Conservation (phyloP, 345 rosid species). For the Hypericum androsaemum region DNA sequence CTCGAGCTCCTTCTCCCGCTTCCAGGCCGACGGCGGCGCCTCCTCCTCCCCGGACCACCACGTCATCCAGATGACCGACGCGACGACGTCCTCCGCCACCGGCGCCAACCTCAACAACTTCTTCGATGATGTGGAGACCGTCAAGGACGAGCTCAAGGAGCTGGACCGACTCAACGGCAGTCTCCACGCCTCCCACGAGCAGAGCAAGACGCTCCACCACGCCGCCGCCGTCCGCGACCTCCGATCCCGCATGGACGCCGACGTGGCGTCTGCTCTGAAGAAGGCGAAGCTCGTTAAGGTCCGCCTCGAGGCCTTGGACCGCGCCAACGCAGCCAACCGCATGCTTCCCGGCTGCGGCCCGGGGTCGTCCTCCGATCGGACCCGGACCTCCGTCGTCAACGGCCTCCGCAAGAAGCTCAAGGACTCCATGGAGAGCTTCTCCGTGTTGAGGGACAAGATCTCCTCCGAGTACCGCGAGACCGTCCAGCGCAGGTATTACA, state of each 20-base stretch:
- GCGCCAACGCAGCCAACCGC: slow-evolving; percentile 75
- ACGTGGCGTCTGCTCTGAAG: slow-evolving; percentile 63
- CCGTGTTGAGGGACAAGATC: slow-evolving; percentile 51
- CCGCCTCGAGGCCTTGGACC: slow-evolving; percentile 74
- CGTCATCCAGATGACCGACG: slow-evolving; percentile 34
- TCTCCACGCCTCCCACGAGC: slow-evolving; percentile 72
- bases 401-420: slow-evolving; percentile 89
- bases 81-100: slow-evolving; percentile 22
- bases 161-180: slow-evolving; percentile 48
- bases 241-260: slow-evolving; percentile 71
- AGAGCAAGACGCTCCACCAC: slow-evolving; percentile 78
- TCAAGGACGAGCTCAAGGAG: slow-evolving; percentile 67
- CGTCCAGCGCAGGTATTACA: slow-evolving; percentile 81
- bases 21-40: slow-evolving; percentile 27
- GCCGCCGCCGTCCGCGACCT: slow-evolving; percentile 69
- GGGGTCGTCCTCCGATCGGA: slow-evolving; percentile 86
- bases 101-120: slow-evolving; percentile 76
- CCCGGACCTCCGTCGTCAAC: slow-evolving; percentile 67
- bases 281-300: slow-evolving; percentile 77
- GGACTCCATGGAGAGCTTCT: slow-evolving; percentile 84
- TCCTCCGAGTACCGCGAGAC: slow-evolving; percentile 83
- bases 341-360: slow-evolving; percentile 73
- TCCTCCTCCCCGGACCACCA: slow-evolving; percentile 28
- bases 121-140: slow-evolving; percentile 73
- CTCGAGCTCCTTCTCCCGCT: slow-evolving; percentile 8